phyloP scores from a whole-genome alignment of 805 yeast species.

The Candida methanosorbosa region DNA sequence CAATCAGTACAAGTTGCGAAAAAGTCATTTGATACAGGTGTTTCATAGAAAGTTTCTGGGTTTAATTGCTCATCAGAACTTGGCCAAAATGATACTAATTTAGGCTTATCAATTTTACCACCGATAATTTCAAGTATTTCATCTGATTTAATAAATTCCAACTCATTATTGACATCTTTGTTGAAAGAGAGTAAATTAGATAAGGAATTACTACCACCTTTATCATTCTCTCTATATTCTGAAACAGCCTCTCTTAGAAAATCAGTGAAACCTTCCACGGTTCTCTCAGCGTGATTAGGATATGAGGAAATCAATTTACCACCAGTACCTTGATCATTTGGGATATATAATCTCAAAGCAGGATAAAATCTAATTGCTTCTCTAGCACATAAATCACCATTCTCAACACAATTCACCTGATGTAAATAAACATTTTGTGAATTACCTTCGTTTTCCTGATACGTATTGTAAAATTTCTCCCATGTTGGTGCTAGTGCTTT shows the following conservation, averaged over 20 bases:
- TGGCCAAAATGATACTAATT: slow-evolving; percentile 62
- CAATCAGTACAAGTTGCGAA: slow-evolving; percentile 42
- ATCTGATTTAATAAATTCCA: slow-evolving; percentile 21
- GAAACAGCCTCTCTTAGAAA: slow-evolving; percentile 48
- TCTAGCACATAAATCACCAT: slow-evolving; percentile 76
- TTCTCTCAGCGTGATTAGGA: slow-evolving; percentile 38
- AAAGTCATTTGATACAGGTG: slow-evolving; percentile 22
- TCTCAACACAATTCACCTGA: slow-evolving; percentile 79
- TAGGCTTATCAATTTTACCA: slow-evolving; percentile 42
- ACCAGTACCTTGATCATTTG: slow-evolving; percentile 31
- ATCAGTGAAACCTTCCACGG: slow-evolving; percentile 37
- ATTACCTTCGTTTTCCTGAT: slow-evolving; percentile 38
- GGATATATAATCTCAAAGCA: slow-evolving; percentile 57
- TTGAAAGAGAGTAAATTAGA: no score
- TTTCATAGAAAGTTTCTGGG: slow-evolving; percentile 23
- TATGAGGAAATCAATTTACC: slow-evolving; percentile 33
- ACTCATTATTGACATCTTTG: not conserved
- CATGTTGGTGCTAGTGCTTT: slow-evolving; percentile 71
- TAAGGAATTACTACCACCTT: not conserved
- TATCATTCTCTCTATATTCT: slow-evolving; percentile 15
- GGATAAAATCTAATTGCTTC: slow-evolving; percentile 68
- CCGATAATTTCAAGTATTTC: slow-evolving; percentile 39
- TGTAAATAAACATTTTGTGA: slow-evolving; percentile 43
- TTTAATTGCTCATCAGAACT: slow-evolving; percentile 33
- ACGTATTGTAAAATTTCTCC: slow-evolving; percentile 52